phyloP scores from a whole-genome alignment of 257 asterid genomes.

The Solanum chiquidenum region DNA sequence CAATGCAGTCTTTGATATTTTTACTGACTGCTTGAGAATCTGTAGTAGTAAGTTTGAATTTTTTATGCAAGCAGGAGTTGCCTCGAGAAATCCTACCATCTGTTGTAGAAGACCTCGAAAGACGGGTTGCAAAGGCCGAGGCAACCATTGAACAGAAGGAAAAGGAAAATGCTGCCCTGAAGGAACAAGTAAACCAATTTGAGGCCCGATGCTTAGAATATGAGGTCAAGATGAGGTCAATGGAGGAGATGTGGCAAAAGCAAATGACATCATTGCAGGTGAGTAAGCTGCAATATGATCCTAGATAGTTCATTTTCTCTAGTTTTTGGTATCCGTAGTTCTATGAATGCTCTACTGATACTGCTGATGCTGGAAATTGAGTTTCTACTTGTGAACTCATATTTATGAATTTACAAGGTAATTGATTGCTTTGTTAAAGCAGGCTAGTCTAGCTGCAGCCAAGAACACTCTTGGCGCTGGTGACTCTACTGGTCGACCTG shows the following conservation, averaged over 20 bases:
- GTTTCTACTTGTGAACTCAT: neutral
- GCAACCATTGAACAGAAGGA: conserved; percentile 50
- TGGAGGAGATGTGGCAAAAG: conserved; percentile 93
- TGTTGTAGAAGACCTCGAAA: conserved; percentile 61
- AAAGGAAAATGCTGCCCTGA: conserved; percentile 59
- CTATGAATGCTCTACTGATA: neutral
- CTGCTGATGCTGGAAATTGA: neutral
- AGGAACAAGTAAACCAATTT: conserved; percentile 50
- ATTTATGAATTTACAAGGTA: neutral
- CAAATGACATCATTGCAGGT: conserved; percentile 80
- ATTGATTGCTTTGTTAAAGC: conserved; percentile 11
- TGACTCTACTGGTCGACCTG: conserved; percentile 19
- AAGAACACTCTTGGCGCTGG: conserved; percentile 42
- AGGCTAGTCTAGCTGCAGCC: conserved; percentile 70
- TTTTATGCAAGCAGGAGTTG: conserved; percentile 40
- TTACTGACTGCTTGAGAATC: neutral
- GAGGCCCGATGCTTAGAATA: conserved; percentile 59
- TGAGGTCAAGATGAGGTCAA: conserved; percentile 72
- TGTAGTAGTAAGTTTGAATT: conserved; percentile 5
- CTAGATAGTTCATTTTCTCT: neutral
- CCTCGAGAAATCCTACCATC: conserved; percentile 37
- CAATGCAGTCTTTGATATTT: neutral
- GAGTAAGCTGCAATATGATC: conserved; percentile 18
- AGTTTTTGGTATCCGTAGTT: neutral
- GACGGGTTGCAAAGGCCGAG: conserved; percentile 41